Evolutionary conservation across 768 basidiomycete genomes (phyloP), one percentile per base, ranked within the genome.

Genomic region (Heimioporus sp.): DNA sequence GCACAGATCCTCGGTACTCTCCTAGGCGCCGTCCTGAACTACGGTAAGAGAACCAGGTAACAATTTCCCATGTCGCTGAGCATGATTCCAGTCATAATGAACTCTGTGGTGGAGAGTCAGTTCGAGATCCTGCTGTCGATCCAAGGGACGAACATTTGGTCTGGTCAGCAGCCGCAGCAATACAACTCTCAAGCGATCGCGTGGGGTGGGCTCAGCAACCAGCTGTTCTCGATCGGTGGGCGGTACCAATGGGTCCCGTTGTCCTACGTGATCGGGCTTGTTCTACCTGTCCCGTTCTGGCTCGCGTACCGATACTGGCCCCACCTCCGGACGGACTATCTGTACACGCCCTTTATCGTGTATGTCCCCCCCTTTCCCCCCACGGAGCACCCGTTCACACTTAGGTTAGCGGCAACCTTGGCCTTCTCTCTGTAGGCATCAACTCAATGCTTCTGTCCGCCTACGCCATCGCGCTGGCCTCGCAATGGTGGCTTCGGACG

Each of bases 1-100:
- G 80, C 81, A 8, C 83, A 85, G 59, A 74, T 72, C 32, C 48
- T 76, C 42, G 83, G 85, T 3, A 79, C 82, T 8, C 65, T 86
- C 38, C 68, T 86, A 31, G 83, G 78, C 7, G 68, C 74, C 35
- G 57, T 77, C 43, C 59, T 79, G 44, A 79, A 77, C 61, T 80
- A 75, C 48, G 55, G 79, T 77, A 42, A 42, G 72, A 46, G 31
- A 28, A 9, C 10, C 4, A 16, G 12, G 13, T 13, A n/a, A n/a
- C 16, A 2, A n/a, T 36, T 43, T 21, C 11, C 39, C 36, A 2
- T 28, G 11, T n/a, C n/a, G 10, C 19, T 16, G 51, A 39, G 56
- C n/a, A 47, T 31, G 21, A 2, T 9, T 75, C 59, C 73, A 69
- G 77, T 83, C 43, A 58, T 86, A 47, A 83, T 83, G 82, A 82